Base-by-base conservation (phyloP, 352 stramenopile genomes). In the Globisporangium emineosum region DNA sequence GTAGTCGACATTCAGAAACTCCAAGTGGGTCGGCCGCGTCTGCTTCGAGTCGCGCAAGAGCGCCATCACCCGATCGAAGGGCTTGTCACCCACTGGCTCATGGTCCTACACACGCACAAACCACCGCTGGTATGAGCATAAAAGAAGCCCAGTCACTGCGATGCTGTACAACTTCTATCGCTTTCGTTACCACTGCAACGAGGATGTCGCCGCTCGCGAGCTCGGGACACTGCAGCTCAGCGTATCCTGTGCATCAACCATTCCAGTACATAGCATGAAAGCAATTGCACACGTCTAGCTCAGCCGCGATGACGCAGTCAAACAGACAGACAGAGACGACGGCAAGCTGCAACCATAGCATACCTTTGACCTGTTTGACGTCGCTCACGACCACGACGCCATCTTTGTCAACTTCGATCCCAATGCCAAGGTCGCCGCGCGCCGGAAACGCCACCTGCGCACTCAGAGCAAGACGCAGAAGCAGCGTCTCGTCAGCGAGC, bases 321-420 rank as follows among this genome's bases (percentile, higher is more conserved):
- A 17, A 40, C 10, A 40, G 33, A 10, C 2, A 30, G 2, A 19
- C 43, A 19, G 21, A 52, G 17, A 23, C 9, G 17, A 1, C 17
- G 12, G 5, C 2, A 12, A 21, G 40, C 19, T 12, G 40, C 5
- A 21, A 9, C 12, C 19, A 7, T 8, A 32, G 5, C 13, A 8
- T 10, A 75, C 60, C 68, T 66, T 64, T 66, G 40, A 69, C 42
- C 19, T 51, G 27, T 17, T 70, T 60, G 19, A 79, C 23, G 40
- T 72, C 66, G 33, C 57, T 65, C 10, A 85, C 74, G 60, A 76
- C 54, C 2, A 78, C 68, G 12, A 56, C n/a, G 10, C 75, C 72
- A 21, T 72, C 56, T 9, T 62, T 61, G 27, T 67, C 64, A n/a
- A 81, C 66, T 23, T 66, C 35, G 15, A 81, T 55, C 21, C 66